Conservation (phyloP, 257 asterid species). For the Craterostigma plantagineum region DNA sequence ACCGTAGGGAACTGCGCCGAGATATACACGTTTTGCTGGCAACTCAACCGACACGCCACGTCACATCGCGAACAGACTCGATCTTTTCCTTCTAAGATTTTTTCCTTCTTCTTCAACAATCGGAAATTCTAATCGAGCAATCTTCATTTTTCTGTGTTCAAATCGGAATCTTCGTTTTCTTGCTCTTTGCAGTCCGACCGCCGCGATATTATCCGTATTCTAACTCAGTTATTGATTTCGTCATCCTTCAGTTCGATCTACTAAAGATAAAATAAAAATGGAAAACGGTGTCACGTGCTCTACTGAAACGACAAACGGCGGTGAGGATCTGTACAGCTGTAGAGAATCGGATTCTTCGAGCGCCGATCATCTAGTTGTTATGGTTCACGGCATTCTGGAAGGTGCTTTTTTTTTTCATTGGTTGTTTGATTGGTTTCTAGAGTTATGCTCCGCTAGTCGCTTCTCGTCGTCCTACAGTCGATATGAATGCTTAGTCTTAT, state of each 20-base stretch:
- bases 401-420: constrained; percentile 22
- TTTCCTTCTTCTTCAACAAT: too few relatives aligned
- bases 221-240: not conserved
- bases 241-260: not conserved
- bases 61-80: not conserved
- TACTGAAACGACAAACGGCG: constrained; percentile 43
- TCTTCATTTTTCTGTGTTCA: not conserved
- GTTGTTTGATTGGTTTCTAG: not conserved
- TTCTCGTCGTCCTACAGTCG: too few relatives aligned
- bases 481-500: too few relatives aligned
- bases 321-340: constrained; percentile 52
- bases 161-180: constrained; percentile 8
- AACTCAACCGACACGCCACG: constrained; percentile 14
- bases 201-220: constrained; percentile 7
- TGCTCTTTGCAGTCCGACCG: constrained; percentile 4
- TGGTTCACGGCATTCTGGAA: constrained; percentile 98
- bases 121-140: too few relatives aligned
- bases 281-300: constrained; percentile 25
- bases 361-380: constrained; percentile 87
- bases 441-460: too few relatives aligned
- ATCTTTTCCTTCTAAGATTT: too few relatives aligned
- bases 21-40: not conserved
- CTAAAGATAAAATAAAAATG: constrained; percentile 22
- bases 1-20: not conserved
- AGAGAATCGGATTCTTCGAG: constrained; percentile 36